Base-by-base conservation (phyloP, 2,329 filamentous ascomycete genomes). In the Fusarium sp. region DNA sequence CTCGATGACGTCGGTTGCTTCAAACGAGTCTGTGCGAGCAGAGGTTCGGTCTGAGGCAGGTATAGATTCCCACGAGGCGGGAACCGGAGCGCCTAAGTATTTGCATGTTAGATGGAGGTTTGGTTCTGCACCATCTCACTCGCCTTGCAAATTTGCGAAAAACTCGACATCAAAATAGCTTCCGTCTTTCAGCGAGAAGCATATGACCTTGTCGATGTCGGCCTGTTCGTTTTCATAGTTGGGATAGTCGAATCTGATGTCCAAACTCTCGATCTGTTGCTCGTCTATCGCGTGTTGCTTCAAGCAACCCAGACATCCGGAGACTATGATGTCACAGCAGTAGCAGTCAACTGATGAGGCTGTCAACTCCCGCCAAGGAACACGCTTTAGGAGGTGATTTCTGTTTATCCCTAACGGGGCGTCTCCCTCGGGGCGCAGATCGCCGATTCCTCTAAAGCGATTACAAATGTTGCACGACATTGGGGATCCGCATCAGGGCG, bases 101-200 rank as follows among this genome's bases (percentile, higher is more conserved):
- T 36, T 18, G 6, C 2, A 7, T 8, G 12, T n/a, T 27, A 5
- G 0, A 16, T 53, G 9, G 39, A 23, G 23, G 36, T 6, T 13
- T 10, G 1, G 16, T 13, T 9, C n/a, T 40, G 11, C 18, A 8
- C 23, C 1, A 30, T 8, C 6, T 10, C 8, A 18, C 53, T 15
- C 15, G 34, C 52, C 53, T 13, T 46, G 37, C 13, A 46, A 18
- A 7, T 7, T 58, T 27, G 34, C 18, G 31, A 62, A 62, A 1
- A 62, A 4, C 2, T 62, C 43, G 11, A 62, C 28, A 15, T 62
- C 53, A 28, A 62, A 62, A 40, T 37, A 62, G 3, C 37, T 15
- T 1, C 46, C 53, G 13, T 62, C 31, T 8, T 58, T 57, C n/a
- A 58, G 3, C 2, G 27, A 23, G 18, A 62, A 51, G 6, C 28